A percentile compares a stretch with the other conserved stretches of the same genome.
phyloP scores from a whole-genome alignment of 2,329 filamentous ascomycete genomes.

The Chrysosporium queenslandicum region DNA sequence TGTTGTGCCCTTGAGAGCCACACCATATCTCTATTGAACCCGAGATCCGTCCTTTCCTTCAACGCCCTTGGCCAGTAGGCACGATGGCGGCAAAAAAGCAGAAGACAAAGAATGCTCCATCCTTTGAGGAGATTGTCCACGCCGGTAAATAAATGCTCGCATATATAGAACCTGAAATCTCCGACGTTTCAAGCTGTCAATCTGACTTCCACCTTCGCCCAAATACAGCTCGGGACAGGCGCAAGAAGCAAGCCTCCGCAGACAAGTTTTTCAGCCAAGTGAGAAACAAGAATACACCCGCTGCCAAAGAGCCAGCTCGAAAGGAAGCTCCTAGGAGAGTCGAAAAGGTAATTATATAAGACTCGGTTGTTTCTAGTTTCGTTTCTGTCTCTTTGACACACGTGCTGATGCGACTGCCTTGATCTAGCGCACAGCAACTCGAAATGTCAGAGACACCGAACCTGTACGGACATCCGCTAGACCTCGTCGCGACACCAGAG shows the following conservation, averaged over 20 bases:
- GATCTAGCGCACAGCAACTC: conserved; percentile 8
- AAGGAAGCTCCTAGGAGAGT: conserved; percentile 43
- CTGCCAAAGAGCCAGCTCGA: conserved; percentile 27
- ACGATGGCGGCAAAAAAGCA: conserved; percentile 24
- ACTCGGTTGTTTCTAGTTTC: neutral
- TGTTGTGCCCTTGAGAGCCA: neutral
- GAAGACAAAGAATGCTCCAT: conserved; percentile 24
- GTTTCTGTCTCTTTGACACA: neutral
- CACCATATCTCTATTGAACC: neutral
- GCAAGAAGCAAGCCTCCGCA: conserved; percentile 48
- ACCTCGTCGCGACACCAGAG: conserved; percentile 7
- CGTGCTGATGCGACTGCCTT: conserved; percentile 2
- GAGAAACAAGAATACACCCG: conserved; percentile 41
- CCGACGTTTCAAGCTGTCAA: neutral
- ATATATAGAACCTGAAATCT: too few species aligned
- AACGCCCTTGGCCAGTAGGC: neutral
- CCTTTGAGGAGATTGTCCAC: conserved; percentile 45
- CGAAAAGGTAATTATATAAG: conserved; percentile 39
- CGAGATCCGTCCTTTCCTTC: neutral
- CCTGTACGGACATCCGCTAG: neutral
- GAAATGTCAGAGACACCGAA: conserved; percentile 6
- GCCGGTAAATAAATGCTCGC: conserved; percentile 31
- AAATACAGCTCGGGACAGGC: conserved; percentile 42
- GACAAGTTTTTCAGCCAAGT: conserved; percentile 50
- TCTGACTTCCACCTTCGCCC: conserved; percentile 5